A percentile compares a stretch with the other conserved stretches of the same genome.
phyloP scores from a whole-genome alignment of 1,284 basidiomycete genomes.

The Ganoderma lingzhi region DNA sequence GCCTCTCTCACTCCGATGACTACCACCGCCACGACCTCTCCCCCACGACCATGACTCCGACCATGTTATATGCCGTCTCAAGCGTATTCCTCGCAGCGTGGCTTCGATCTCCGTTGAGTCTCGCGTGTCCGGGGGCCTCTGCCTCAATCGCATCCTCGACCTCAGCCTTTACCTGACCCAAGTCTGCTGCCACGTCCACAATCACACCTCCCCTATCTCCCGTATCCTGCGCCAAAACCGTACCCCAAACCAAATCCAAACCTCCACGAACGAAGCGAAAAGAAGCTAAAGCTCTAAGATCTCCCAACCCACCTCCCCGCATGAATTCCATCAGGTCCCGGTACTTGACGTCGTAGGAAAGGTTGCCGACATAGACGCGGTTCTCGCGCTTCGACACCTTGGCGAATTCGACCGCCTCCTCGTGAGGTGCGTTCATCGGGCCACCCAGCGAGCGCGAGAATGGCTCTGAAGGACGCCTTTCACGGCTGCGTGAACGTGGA shows the following conservation, averaged over 20 bases:
- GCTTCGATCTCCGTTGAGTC: constrained; percentile 8
- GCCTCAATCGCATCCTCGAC: constrained; percentile 13
- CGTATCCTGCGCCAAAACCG: constrained; percentile 13
- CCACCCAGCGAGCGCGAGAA: constrained; percentile 86
- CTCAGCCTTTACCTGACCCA: constrained; percentile 16
- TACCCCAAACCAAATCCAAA: constrained; percentile 23
- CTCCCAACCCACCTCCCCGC: constrained; percentile 97
- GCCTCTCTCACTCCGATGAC: constrained; percentile 15
- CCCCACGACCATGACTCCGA: constrained; percentile 22
- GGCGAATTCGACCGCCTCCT: constrained; percentile 90
- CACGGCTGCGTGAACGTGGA: constrained; percentile 67
- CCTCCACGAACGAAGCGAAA: constrained; percentile 34
- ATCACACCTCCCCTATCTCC: constrained; percentile 20
- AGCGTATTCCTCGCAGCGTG: constrained; percentile 19
- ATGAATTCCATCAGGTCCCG: constrained; percentile 98
- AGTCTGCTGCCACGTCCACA: constrained; percentile 19
- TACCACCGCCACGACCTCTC: constrained; percentile 14
- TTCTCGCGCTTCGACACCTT: constrained; percentile 97
- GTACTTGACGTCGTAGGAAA: constrained; percentile 98
- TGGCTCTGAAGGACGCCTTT: constrained; percentile 66
- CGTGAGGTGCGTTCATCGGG: constrained; percentile 90
- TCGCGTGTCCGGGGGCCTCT: constrained; percentile 8
- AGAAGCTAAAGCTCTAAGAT: constrained; percentile 59
- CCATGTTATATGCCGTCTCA: constrained; percentile 26
- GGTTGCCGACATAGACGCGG: constrained; percentile 97